Conservation (phyloP, 2,329 filamentous ascomycete genomes). For the Pseudogymnoascus sp. region DNA sequence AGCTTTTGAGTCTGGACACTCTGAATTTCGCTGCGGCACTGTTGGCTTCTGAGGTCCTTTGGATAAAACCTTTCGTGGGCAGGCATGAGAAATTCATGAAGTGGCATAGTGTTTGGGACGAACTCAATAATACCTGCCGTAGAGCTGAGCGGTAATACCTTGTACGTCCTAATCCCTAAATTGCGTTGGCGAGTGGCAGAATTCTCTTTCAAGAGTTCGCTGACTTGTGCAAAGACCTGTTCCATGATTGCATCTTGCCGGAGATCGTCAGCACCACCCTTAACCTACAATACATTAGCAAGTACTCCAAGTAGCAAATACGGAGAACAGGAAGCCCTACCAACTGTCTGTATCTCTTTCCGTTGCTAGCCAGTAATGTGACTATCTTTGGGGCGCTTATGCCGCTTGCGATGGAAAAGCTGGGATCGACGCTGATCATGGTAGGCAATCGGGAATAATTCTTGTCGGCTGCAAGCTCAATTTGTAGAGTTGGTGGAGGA, state of each 20-base stretch:
- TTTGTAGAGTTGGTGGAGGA: slow-evolving; percentile 82
- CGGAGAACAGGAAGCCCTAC: slow-evolving; percentile 36
- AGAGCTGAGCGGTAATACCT: slow-evolving; percentile 82
- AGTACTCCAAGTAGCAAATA: slow-evolving; percentile 10
- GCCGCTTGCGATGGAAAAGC: slow-evolving; percentile 80
- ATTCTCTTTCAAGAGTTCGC: slow-evolving; percentile 78
- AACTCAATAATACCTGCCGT: slow-evolving; percentile 93
- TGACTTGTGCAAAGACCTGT: slow-evolving; percentile 96
- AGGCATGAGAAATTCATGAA: slow-evolving; percentile 87
- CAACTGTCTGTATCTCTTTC: slow-evolving; percentile 75
- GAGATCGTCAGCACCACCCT: slow-evolving; percentile 91
- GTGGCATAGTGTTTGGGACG: slow-evolving; percentile 82
- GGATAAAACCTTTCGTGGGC: slow-evolving; percentile 84
- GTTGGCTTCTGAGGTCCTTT: slow-evolving; percentile 67
- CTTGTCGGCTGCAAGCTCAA: slow-evolving; percentile 64
- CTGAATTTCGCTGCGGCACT: slow-evolving; percentile 73
- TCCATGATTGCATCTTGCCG: slow-evolving; percentile 99
- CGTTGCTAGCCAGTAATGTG: slow-evolving; percentile 71
- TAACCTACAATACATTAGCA: slow-evolving; percentile 49
- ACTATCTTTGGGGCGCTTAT: slow-evolving; percentile 93
- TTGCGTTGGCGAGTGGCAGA: slow-evolving; percentile 80
- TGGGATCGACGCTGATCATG: slow-evolving; percentile 64
- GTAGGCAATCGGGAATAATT: slow-evolving; percentile 72
- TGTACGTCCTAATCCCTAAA: slow-evolving; percentile 90
- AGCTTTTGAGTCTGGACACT: slow-evolving; percentile 63